These are phyloP conservation scores for Lepidium campestre DNA, from an alignment of 441 rosid genomes.

Conservation along the genomic window DNA sequence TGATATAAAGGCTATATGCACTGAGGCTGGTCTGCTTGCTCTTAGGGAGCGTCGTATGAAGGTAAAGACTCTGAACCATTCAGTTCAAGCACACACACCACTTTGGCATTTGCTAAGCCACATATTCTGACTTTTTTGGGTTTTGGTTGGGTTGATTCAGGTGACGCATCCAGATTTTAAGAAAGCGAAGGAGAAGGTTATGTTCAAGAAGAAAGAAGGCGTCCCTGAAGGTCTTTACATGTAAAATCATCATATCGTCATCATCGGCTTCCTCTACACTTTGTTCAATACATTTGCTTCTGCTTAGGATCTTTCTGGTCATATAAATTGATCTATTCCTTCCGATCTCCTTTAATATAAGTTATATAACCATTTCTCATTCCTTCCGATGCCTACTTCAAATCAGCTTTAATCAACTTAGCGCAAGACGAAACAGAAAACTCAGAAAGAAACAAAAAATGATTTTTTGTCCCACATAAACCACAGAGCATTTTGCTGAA, in stretches of 20 bases:
- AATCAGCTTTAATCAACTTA: neutral
- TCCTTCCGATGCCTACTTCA: neutral
- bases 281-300: slow-evolving; percentile 4
- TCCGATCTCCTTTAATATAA: neutral
- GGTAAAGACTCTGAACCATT: slow-evolving; percentile 35
- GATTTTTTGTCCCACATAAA: too few relatives aligned
- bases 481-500: too few relatives aligned
- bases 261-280: neutral
- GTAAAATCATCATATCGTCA: slow-evolving; percentile 27
- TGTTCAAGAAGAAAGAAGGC: slow-evolving; percentile 79
- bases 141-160: slow-evolving; percentile 21
- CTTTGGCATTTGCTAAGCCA: neutral
- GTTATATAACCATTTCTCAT: neutral
- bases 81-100: neutral
- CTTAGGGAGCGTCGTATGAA: slow-evolving; percentile 94
- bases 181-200: slow-evolving; percentile 70
- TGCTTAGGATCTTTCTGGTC: slow-evolving; percentile 12
- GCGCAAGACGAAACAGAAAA: neutral
- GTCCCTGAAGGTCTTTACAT: slow-evolving; percentile 69
- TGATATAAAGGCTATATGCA: slow-evolving; percentile 94
- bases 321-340: neutral
- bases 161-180: slow-evolving; percentile 64
- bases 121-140: neutral
- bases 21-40: slow-evolving; percentile 93
- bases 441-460: too few relatives aligned